Evolutionary conservation across 345 rosid genomes (phyloP).

Genomic region (Dipteronia sinensis): DNA sequence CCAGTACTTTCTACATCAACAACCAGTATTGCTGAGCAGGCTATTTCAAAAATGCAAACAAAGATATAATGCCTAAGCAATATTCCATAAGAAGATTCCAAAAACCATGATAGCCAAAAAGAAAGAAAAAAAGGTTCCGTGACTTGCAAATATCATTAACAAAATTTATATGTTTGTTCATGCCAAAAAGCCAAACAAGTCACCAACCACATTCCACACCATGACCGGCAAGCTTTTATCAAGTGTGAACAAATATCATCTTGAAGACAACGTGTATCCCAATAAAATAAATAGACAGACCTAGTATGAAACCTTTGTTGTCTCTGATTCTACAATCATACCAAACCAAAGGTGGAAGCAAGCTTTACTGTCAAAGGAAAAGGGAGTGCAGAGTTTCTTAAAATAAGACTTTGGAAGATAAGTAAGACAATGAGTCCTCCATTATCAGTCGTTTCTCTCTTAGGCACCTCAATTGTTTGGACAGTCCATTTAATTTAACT

Average conservation of each 20-base stretch:
- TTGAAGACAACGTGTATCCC: not conserved
- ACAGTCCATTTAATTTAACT: not conserved
- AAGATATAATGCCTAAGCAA: not conserved
- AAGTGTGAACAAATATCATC: not conserved
- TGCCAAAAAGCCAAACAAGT: not conserved
- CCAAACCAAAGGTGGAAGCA: not conserved
- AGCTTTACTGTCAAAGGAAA: not conserved
- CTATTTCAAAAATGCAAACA: conserved; percentile 3
- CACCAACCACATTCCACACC: not conserved
- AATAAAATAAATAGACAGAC: not conserved
- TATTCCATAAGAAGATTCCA: not conserved
- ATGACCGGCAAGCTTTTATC: not conserved
- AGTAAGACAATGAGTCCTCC: not conserved
- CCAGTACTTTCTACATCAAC: not conserved
- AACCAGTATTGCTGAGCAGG: not conserved
- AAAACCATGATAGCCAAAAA: not conserved
- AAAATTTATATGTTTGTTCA: not conserved
- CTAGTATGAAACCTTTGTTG: not conserved
- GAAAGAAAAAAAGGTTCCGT: not conserved
- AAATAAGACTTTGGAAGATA: not conserved
- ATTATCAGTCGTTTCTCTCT: not conserved
- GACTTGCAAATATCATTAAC: not conserved
- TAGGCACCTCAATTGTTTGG: not conserved
- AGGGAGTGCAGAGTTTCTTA: not conserved
- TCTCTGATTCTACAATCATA: not conserved